Base-by-base conservation (phyloP, 2,329 filamentous ascomycete genomes). In the Thielaviopsis populi region DNA sequence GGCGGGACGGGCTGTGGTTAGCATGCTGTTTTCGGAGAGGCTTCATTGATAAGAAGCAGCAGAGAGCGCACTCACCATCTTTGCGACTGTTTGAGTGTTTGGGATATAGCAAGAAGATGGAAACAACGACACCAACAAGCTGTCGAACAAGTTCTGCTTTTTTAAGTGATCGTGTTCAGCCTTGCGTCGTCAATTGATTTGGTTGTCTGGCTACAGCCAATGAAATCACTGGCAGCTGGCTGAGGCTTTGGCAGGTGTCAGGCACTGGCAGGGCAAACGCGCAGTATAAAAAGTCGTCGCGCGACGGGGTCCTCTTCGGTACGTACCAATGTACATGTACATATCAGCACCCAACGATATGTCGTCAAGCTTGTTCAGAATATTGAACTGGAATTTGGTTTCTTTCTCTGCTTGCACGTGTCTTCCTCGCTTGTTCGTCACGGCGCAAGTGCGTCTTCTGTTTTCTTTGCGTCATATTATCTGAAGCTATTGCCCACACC, bases 51-150 rank as follows among this genome's bases (percentile, higher is more conserved):
- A 27, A 30, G 37, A 22, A 62, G 22, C 4, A 10, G 8, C 41
- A 59, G 53, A 11, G 48, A 33, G 58, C 33, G 43, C 8, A 46
- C 33, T 63, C 37, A 63, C 61, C 56, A 59, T 62, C 10, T 54
- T 46, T 63, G 61, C 17, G 48, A 33, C 17, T 58, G 22, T 8
- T 42, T 24, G 24, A 8, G 40, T n/a, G 22, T 22, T 24, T 50
- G 13, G 7, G 50, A 10, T 46, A 3, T 27, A 13, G 1, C n/a
- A 22, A 10, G 17, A 30, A 24, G 19, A 62, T 15, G 11, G 11
- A n/a, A n/a, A 15, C 17, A 61, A 24, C 22, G n/a, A n/a, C 10
- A 37, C 2, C 13, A 56, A 56, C 53, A 19, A 33, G 24, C 27
- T 56, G 7, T 6, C 17, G 50, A 37, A 33, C 50, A 54, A 33